Evolutionary conservation across 176 grass and related monocot species (phyloP), one percentile per base, ranked within the genome.

Genomic region (Musa acuminata): DNA sequence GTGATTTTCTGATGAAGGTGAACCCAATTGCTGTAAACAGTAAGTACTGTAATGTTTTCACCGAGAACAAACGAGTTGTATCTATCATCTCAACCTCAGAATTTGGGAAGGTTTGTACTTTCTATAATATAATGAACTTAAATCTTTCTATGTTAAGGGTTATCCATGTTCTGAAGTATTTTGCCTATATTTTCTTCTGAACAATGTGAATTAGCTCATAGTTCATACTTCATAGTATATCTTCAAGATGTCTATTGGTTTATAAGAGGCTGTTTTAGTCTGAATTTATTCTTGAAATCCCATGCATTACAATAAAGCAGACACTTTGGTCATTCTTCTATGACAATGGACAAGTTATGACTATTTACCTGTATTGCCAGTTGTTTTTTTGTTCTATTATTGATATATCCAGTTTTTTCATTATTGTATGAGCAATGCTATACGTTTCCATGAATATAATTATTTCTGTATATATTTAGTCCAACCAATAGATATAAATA

Each of bases 21-120:
- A 99, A 99, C 80, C 95, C 95, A 80, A 99, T 99, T 63, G 95
- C 95, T 13, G 90, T 99, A 62, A 99, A 99, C 82, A 99, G 95
- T 64, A 99, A 94, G 68, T 94, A 94, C 55, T 99, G 95, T 79
- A 94, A 99, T 76, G 95, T 99, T 35, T 99, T 99, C 72, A 99
- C 95, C 0, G 95, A 99, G 74, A 99, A 99, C 63, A 99, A 99
- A 82, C 86, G 95, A 79, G 90, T 86, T 72, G 26, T 99, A 43
- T 89, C 88, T 55, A 55, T 99, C 75, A 99, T 99, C 71, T 91
- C 95, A 78, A 87, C 88, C 49, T 51, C 69, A 9, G 88, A 94
- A 13, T 99, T 99, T 78, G 95, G 95, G 84, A 99, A 99, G 95
- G 95, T 99, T 81, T 58, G 79, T 11, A 70, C 9, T 81, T 64